Evolutionary conservation across 2,329 filamentous ascomycete genomes (phyloP).

Genomic region (Fusarium aywerte): DNA sequence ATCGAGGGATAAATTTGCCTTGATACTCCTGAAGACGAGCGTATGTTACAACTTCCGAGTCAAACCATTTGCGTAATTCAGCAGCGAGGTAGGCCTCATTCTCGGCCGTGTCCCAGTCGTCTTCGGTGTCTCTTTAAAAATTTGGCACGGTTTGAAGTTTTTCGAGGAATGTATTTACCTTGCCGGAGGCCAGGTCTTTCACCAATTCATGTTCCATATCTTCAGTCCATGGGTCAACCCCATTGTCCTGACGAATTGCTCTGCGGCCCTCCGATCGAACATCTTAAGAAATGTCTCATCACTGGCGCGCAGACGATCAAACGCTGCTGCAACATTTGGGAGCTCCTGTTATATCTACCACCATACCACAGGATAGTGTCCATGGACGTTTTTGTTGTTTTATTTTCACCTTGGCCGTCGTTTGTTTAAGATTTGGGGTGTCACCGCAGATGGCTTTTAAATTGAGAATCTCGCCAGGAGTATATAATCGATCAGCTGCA

Average conservation of each 20-base stretch:
- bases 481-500: too few relatives aligned
- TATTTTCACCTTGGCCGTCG: not conserved
- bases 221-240: constrained; percentile 16
- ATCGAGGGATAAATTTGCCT: constrained; percentile 32
- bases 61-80: constrained; percentile 9
- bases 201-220: not conserved
- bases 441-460: too few relatives aligned
- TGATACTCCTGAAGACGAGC: constrained; percentile 25
- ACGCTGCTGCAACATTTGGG: too few relatives aligned
- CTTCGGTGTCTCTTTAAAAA: constrained; percentile 8
- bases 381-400: not conserved
- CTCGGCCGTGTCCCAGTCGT: constrained; percentile 31
- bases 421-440: too few relatives aligned
- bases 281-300: constrained; percentile 39
- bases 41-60: constrained; percentile 35
- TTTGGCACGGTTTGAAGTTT: not conserved
- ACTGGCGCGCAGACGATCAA: too few relatives aligned
- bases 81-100: constrained; percentile 31
- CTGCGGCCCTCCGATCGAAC: constrained; percentile 38
- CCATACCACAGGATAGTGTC: not conserved
- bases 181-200: not conserved
- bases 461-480: too few relatives aligned
- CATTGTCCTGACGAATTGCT: constrained; percentile 26
- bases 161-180: not conserved
- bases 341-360: not conserved